phyloP scores from a whole-genome alignment of 495 filamentous ascomycete species.

The Beverwykella pulmonaria region DNA sequence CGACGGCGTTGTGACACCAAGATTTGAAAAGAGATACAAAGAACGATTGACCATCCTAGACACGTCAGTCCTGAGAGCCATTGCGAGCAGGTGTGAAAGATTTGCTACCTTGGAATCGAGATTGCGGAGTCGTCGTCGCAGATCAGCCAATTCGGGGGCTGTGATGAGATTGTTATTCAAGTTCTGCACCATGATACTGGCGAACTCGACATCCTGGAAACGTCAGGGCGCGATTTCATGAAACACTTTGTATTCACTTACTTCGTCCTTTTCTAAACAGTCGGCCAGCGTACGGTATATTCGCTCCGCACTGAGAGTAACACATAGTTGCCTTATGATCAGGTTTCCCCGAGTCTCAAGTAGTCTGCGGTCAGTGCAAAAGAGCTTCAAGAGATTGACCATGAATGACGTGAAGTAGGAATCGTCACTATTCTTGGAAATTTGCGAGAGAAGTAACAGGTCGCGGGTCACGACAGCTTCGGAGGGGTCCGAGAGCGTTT shows the following conservation, averaged over 20 bases:
- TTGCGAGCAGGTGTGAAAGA: no score
- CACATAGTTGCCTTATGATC: conserved; percentile 93
- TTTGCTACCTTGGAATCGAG: conserved; percentile 84
- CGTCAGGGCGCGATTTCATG: conserved; percentile 1
- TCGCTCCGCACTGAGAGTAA: conserved; percentile 87
- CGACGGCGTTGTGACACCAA: conserved; percentile 99
- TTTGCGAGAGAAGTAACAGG: conserved; percentile 90
- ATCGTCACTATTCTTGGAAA: conserved; percentile 93
- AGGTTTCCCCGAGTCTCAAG: conserved; percentile 92
- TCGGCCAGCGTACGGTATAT: conserved; percentile 97
- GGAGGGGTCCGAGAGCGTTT: conserved; percentile 93
- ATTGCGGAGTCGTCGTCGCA: conserved; percentile 87
- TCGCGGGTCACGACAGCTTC: conserved; percentile 97
- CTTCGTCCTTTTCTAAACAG: conserved; percentile 95
- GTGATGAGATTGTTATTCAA: conserved; percentile 99
- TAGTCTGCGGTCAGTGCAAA: conserved; percentile 87
- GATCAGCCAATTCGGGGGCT: conserved; percentile 87
- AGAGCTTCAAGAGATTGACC: conserved; percentile 93
- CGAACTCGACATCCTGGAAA: conserved; percentile 85
- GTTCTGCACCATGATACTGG: conserved; percentile 99
- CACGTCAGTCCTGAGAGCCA: conserved; percentile 39
- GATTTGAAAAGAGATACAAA: conserved; percentile 93
- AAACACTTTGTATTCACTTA: conserved; percentile 35
- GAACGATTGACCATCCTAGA: conserved; percentile 86
- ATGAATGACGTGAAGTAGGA: conserved; percentile 97